Base-by-base conservation (phyloP, 441 rosid species). In the Pelargonium citronellum region DNA sequence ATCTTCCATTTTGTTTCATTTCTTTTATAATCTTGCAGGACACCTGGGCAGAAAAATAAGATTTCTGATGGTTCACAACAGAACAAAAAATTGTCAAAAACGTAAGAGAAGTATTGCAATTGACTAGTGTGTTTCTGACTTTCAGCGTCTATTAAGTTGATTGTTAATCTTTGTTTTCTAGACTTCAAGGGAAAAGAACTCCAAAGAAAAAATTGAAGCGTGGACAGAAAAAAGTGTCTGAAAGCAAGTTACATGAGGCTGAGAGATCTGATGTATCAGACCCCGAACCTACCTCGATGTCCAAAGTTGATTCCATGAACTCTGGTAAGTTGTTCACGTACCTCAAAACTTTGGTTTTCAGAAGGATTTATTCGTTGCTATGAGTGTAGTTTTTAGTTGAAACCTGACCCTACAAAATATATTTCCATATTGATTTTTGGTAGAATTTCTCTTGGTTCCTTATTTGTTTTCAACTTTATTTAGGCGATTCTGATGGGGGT, bases 141-240 rank as follows among this genome's bases (percentile, higher is more conserved):
- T 34, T 57, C 24, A 15, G 24, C 19, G 24, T 7, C 30, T 63
- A 61, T 37, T 27, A 46, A 73, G 19, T 65, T 74, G 66, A 34
- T 77, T 75, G 57, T 19, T 22, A 2, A 53, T 53, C 41, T 66
- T 70, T 65, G 63, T 39, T 64, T 47, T 63, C 30, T 66, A 95
- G 98, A 73, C 82, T 79, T 58, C 89, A 89, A 79, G 87, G 88
- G 49, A 92, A 84, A 87, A 86, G 97, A 84, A 95, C 93, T 61
- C 96, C 96, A 16, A 92, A 86, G 91, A 92, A 88, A 70, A 76
- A 77, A 69, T 30, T 79, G 57, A 89, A 74, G 81, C 81, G 43
- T 8, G 61, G 68, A 22, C 76, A 71, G 55, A 80, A 79, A 78
- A 69, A 72, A 70, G 68, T 57, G 58, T 69, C 79, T 74, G 83